These are phyloP conservation scores for Saccharomycopsis sp. DNA, from an alignment of 805 yeast species.

Conservation along the genomic window DNA sequence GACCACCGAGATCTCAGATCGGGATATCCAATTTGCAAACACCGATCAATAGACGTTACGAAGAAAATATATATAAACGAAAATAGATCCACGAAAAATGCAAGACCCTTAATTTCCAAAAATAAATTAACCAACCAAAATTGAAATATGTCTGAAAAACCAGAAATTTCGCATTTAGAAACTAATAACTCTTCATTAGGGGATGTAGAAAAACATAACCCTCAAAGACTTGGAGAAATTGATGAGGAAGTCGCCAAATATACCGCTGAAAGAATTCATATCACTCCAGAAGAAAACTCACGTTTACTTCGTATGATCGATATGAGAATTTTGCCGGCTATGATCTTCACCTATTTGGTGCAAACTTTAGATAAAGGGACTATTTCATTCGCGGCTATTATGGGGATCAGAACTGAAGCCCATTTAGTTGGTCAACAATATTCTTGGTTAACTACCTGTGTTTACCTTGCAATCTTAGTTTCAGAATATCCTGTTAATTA, in stretches of 20 bases:
- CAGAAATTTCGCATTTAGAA: neutral
- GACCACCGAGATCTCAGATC: neutral
- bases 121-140: neutral
- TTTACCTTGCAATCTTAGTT: conserved; percentile 13
- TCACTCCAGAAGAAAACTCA: conserved; percentile 9
- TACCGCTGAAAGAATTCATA: conserved; percentile 5
- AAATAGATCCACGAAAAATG: neutral
- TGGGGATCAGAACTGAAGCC: conserved; percentile 42
- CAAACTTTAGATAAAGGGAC: conserved; percentile 34
- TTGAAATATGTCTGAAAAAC: neutral
- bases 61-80: neutral
- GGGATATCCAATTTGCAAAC: neutral
- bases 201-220: no score
- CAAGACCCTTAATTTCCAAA: neutral
- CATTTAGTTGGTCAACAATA: conserved; percentile 26
- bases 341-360: conserved; percentile 14
- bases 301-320: conserved; percentile 8
- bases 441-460: conserved; percentile 16
- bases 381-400: conserved; percentile 40
- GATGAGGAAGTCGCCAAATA: conserved; percentile 17
- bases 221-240: no score
- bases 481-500: conserved; percentile 25
- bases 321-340: conserved; percentile 11
- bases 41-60: neutral
- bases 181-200: neutral